Base-by-base conservation (phyloP, 805 yeast species). In the Novakomyces olei region DNA sequence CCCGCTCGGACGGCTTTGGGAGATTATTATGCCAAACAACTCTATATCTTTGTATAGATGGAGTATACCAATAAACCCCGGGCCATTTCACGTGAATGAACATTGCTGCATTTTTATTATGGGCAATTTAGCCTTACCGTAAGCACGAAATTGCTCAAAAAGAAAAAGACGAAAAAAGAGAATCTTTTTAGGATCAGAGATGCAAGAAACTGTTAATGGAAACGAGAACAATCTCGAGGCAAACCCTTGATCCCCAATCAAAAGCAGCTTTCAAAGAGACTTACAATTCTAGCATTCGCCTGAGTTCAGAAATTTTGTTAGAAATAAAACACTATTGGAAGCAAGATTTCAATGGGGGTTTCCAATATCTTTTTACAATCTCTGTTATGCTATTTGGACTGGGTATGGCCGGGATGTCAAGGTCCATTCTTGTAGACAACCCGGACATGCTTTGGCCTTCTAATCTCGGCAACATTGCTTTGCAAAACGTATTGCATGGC, bases 391-490 rank as follows among this genome's bases (percentile, higher is more conserved):
- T 67, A 40, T 57, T 74, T 33, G 81, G 83, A 6, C 68, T 69
- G 39, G 72, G 75, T 18, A 48, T 69, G 33, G 78, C 77, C 28
- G 83, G 83, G 19, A 34, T 73, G 36, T 56, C 65, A 26, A 57
- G 73, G 40, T 60, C 65, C 40, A 55, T 70, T 23, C 57, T 74
- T 38, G 72, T 74, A 10, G 63, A 64, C 36, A 74, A 80, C 4
- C 61, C 72, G 4, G 55, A 67, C n/a, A 65, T 71, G 50, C 60
- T 72, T 33, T 76, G 83, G 83, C 85, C 85, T 4, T 50, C 66
- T 2, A 63, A 63, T 43, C 57, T 75, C 46, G 75, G 71, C 33
- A 58, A 70, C 4, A 45, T 68, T 18, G 69, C 75, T 15, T 61
- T 71, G 41, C 58, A 65, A 53, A 55, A 66, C 44, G 60, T 63